These are phyloP conservation scores for Allium sativum DNA, from an alignment of 106 monocot genomes.

Conservation along the genomic window DNA sequence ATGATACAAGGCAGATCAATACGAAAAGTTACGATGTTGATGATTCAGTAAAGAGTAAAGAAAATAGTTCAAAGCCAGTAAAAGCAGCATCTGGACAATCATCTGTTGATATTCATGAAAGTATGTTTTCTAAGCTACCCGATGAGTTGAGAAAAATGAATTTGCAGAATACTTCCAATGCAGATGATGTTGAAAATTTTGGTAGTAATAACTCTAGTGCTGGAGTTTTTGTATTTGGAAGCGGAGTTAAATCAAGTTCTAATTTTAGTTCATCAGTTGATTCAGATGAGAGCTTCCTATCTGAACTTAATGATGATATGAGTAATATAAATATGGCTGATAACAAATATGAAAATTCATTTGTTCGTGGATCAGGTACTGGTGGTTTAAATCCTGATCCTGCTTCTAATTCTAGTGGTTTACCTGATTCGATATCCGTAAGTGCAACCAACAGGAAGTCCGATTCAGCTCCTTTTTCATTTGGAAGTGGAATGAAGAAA, in stretches of 20 bases:
- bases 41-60: background rate
- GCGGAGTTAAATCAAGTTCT: background rate
- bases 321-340: background rate
- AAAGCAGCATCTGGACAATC: background rate
- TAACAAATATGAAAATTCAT: background rate
- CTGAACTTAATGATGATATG: background rate
- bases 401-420: constrained; percentile 1
- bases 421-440: background rate
- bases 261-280: background rate
- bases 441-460: background rate
- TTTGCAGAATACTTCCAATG: constrained; percentile 7
- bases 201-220: background rate
- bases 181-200: background rate
- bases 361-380: background rate
- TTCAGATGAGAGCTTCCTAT: background rate
- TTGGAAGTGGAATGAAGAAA: constrained; percentile 1
- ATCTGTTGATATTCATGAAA: background rate
- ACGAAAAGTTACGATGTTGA: background rate
- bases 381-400: background rate
- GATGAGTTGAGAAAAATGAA: constrained; percentile 38
- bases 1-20: constrained; percentile 11
- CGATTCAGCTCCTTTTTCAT: constrained; percentile 3
- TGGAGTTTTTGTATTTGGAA: background rate
- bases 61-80: background rate
- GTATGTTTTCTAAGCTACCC: constrained; percentile 23